These are phyloP conservation scores for Leccinum holopus DNA, from an alignment of 1,284 basidiomycete species.

Conservation along the genomic window DNA sequence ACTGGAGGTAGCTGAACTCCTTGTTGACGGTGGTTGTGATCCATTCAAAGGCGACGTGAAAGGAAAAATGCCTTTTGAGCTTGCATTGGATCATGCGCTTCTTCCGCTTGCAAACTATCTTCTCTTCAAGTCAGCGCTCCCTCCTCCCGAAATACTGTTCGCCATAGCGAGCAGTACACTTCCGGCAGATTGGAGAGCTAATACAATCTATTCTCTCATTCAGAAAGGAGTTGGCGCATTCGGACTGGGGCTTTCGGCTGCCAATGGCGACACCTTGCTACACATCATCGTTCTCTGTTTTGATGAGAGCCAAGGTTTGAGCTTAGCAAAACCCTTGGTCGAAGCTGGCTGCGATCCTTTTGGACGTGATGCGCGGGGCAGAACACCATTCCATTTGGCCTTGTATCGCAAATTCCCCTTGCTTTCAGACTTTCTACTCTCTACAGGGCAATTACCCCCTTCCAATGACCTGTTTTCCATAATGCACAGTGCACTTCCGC, in stretches of 20 bases:
- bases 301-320: neutral
- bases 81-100: neutral
- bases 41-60: neutral
- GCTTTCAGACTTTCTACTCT: neutral
- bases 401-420: neutral
- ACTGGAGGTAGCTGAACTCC: neutral
- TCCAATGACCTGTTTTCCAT: neutral
- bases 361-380: neutral
- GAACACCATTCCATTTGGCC: neutral
- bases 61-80: neutral
- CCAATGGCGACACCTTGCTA: slow-evolving; percentile 1
- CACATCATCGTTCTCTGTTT: neutral
- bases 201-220: neutral
- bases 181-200: neutral
- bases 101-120: neutral
- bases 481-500: neutral
- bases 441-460: neutral
- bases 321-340: neutral
- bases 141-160: neutral
- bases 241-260: neutral
- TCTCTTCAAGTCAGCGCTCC: neutral
- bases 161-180: neutral
- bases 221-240: neutral
- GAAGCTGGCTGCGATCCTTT: neutral
- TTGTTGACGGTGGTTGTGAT: neutral